Percentiles rank a stretch among this genome's conserved stretches.
phyloP scores from a whole-genome alignment of 2,329 filamentous ascomycete species.

The Epichloe coenophiala region DNA sequence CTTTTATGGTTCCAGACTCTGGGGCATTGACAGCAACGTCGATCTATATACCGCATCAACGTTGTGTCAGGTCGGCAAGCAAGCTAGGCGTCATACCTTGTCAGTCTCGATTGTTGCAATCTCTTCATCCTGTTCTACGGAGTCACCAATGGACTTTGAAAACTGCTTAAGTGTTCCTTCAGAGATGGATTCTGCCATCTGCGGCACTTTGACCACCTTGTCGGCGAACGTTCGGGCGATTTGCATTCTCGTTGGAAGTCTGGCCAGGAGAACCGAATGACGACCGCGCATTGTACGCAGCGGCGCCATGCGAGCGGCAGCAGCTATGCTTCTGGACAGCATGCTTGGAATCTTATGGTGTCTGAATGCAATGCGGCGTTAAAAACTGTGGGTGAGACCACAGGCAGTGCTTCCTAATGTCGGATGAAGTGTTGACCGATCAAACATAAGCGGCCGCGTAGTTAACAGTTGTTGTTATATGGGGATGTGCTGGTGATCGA shows the following conservation, averaged over 20 bases:
- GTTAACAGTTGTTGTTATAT: no score
- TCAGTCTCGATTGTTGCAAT: constrained; percentile 98
- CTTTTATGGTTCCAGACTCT: constrained; percentile 79
- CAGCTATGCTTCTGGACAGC: constrained; percentile 30
- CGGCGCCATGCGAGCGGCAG: constrained; percentile 29
- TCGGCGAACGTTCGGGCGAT: constrained; percentile 57
- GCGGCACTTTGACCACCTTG: constrained; percentile 78
- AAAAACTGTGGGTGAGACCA: no score
- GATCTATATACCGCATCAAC: constrained; percentile 42
- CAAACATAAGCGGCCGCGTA: no score
- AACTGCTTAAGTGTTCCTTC: constrained; percentile 96
- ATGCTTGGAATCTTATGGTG: constrained; percentile 15
- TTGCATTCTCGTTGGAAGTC: constrained; percentile 40
- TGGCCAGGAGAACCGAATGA: constrained; percentile 15
- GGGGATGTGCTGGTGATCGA: neutral
- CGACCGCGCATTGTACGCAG: constrained; percentile 22
- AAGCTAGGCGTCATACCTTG: constrained; percentile 49
- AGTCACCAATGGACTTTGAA: constrained; percentile 83
- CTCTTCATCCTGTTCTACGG: constrained; percentile 90
- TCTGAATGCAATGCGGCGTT: no score
- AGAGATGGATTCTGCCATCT: constrained; percentile 98
- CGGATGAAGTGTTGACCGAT: no score
- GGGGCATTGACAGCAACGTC: constrained; percentile 94
- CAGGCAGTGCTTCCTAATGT: no score
- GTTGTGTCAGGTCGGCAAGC: neutral